Evolutionary conservation across 2,329 filamentous ascomycete genomes (phyloP).

Genomic region (Erysiphe neolycopersici): DNA sequence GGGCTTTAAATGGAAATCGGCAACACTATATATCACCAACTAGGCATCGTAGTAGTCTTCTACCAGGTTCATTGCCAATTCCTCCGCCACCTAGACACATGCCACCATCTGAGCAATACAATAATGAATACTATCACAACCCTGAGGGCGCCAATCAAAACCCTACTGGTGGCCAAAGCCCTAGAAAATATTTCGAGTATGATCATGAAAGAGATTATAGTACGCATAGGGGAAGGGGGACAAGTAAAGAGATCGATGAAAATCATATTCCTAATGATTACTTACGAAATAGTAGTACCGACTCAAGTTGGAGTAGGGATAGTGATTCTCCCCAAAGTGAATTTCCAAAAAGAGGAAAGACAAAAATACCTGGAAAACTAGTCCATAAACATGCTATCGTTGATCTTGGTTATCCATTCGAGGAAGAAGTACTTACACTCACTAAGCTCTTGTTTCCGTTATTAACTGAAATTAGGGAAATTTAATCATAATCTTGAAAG

Average conservation of each 20-base stretch:
- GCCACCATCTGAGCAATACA: constrained; percentile 31
- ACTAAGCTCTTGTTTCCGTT: background rate
- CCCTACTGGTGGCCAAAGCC: constrained; percentile 45
- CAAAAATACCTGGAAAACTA: constrained; percentile 55
- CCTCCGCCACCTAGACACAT: constrained; percentile 36
- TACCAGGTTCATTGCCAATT: constrained; percentile 24
- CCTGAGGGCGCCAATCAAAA: constrained; percentile 41
- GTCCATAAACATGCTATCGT: constrained; percentile 59
- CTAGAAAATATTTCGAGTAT: constrained; percentile 29
- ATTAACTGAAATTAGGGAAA: constrained; percentile 32
- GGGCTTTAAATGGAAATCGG: constrained; percentile 20
- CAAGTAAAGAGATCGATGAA: constrained; percentile 7
- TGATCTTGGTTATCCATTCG: constrained; percentile 63
- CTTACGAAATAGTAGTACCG: constrained; percentile 14
- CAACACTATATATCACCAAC: constrained; percentile 37
- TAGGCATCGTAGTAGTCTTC: constrained; percentile 19
- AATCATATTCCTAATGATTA: constrained; percentile 18
- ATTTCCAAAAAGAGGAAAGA: constrained; percentile 68
- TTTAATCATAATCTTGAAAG: constrained; percentile 56
- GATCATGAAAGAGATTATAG: constrained; percentile 31
- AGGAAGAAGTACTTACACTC: constrained; percentile 42
- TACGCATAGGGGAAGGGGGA: constrained; percentile 15
- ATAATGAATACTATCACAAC: constrained; percentile 34
- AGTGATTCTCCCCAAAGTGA: constrained; percentile 17
- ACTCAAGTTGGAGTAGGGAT: background rate